phyloP scores from a whole-genome alignment of 140 eudicot genomes.

The Stevia rebaudiana region DNA sequence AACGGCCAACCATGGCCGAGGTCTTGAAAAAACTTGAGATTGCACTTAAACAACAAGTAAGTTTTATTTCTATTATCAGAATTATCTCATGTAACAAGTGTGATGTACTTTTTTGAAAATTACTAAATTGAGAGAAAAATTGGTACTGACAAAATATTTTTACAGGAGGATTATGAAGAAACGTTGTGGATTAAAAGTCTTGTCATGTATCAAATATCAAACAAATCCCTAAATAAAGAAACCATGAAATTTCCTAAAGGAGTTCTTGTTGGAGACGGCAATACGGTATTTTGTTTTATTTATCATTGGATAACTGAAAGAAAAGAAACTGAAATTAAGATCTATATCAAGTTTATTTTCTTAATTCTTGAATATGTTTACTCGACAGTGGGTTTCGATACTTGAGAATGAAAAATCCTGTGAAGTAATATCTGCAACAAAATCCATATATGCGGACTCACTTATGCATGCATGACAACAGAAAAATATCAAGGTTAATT shows the following conservation, averaged over 20 bases:
- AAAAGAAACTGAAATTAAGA: neutral
- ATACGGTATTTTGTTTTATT: neutral
- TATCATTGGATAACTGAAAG: too few species aligned
- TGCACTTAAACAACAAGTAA: slow-evolving; percentile 9
- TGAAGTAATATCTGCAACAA: slow-evolving; percentile 12
- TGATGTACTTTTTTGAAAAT: neutral
- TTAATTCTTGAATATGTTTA: neutral
- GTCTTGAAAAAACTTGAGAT: neutral
- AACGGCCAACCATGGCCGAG: slow-evolving; percentile 12
- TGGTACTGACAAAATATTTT: too few species aligned
- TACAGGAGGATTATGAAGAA: slow-evolving; percentile 16
- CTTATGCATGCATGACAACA: neutral
- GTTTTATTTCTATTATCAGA: neutral
- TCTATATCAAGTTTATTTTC: neutral
- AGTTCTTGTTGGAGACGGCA: slow-evolving; percentile 20
- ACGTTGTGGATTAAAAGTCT: slow-evolving; percentile 1
- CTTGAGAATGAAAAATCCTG: neutral
- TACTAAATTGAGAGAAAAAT: too few species aligned
- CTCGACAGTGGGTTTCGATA: slow-evolving; percentile 19
- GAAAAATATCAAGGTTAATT: slow-evolving; percentile 18
- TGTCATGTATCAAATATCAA: neutral
- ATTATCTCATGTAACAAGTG: neutral
- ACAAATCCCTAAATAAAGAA: neutral
- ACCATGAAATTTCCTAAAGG: neutral
- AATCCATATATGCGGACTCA: neutral